A percentile compares a stretch with the other conserved stretches of the same genome.
Evolutionary conservation across 768 basidiomycete genomes (phyloP).

Genomic region (Podaxis rugospora): DNA sequence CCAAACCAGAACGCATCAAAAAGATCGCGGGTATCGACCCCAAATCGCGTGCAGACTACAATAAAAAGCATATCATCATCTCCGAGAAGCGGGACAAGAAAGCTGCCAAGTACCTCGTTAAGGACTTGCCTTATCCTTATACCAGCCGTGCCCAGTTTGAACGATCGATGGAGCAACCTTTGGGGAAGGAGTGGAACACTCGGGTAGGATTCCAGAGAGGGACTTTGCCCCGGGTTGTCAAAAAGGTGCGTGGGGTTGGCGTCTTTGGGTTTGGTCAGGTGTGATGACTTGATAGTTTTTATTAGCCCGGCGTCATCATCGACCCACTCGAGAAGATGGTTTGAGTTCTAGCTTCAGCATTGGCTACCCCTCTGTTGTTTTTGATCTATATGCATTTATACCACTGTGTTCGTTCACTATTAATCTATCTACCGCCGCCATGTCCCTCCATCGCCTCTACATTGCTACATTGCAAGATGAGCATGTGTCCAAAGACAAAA

Average conservation of each 20-base stretch:
- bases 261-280: not conserved
- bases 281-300: conserved; percentile 9
- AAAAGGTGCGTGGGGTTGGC: conserved; percentile 57
- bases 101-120: conserved; percentile 82
- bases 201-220: conserved; percentile 77
- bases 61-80: conserved; percentile 87
- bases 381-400: not conserved
- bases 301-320: conserved; percentile 66
- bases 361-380: not conserved
- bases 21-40: conserved; percentile 81
- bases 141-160: conserved; percentile 93
- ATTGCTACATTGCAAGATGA: not conserved
- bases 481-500: not conserved
- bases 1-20: conserved; percentile 73
- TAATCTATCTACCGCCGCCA: not conserved
- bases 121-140: conserved; percentile 92
- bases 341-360: not conserved
- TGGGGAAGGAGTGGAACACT: conserved; percentile 94
- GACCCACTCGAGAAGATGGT: conserved; percentile 54
- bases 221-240: conserved; percentile 81
- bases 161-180: conserved; percentile 70
- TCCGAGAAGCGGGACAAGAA: conserved; percentile 96
- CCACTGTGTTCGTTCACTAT: not conserved
- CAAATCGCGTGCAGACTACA: conserved; percentile 74
- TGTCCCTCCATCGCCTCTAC: not conserved